Conservation (phyloP, 441 rosid species). For the Mallotus japonicus region DNA sequence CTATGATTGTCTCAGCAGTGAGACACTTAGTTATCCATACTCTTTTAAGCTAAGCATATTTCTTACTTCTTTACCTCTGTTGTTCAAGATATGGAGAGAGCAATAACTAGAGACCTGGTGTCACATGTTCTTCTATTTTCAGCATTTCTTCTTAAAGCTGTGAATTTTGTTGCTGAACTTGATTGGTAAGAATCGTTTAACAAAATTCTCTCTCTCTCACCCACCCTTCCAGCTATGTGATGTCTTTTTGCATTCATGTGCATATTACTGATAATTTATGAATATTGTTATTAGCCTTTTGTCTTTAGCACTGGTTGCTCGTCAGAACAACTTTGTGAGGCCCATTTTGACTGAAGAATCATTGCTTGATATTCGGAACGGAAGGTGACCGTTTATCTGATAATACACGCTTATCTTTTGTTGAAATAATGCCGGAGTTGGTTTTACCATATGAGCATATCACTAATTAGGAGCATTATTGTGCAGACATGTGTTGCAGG, state of each 20-base stretch:
- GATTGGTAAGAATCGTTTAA: conserved; percentile 67
- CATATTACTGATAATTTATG: conserved; percentile 23
- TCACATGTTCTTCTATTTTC: conserved; percentile 72
- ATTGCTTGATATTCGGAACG: conserved; percentile 70
- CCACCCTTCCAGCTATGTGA: not conserved
- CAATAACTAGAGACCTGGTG: conserved; percentile 82
- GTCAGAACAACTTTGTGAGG: conserved; percentile 83
- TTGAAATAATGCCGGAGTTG: conserved; percentile 1
- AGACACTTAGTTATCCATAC: conserved; percentile 9
- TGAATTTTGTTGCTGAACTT: conserved; percentile 84
- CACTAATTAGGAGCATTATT: conserved; percentile 16
- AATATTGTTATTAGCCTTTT: conserved; percentile 53
- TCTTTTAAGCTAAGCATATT: conserved; percentile 12
- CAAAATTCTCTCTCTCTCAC: not conserved
- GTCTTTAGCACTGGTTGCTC: conserved; percentile 86
- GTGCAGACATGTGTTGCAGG: conserved; percentile 95
- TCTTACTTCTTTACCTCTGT: conserved; percentile 19
- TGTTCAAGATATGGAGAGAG: conserved; percentile 88
- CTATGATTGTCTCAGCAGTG: conserved; percentile 6
- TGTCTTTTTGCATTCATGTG: not conserved
- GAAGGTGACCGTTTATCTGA: conserved; percentile 55
- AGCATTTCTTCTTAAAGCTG: conserved; percentile 69
- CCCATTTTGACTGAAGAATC: conserved; percentile 76
- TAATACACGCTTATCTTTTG: not conserved
- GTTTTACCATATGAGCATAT: not conserved